Percentiles rank a stretch among this genome's conserved stretches.
phyloP scores from a whole-genome alignment of 2,329 filamentous ascomycete species.

The Fusarium buharicum region DNA sequence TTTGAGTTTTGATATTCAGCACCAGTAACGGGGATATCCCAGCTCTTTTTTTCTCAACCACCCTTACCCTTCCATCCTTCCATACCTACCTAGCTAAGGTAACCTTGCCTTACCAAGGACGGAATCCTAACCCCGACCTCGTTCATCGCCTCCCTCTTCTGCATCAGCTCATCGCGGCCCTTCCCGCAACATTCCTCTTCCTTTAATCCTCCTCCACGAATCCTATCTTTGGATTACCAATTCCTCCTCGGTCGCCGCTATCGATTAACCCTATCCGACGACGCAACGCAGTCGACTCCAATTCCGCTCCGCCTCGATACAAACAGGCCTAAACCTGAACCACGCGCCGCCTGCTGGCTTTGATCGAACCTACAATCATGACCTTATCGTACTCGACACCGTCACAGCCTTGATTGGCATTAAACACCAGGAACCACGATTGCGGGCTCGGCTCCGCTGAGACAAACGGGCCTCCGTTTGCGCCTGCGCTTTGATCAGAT shows the following conservation, averaged over 20 bases:
- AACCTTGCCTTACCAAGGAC: slow-evolving; percentile 36
- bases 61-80: slow-evolving; percentile 21
- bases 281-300: slow-evolving; percentile 9
- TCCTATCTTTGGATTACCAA: slow-evolving; percentile 22
- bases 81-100: not conserved
- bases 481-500: slow-evolving; percentile 35
- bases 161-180: slow-evolving; percentile 45
- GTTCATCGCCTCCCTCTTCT: slow-evolving; percentile 38
- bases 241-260: slow-evolving; percentile 7
- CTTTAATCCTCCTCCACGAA: slow-evolving; percentile 24
- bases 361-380: slow-evolving; percentile 46
- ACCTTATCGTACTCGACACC: slow-evolving; percentile 45
- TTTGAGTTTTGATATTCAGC: slow-evolving; percentile 34
- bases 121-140: slow-evolving; percentile 35
- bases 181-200: slow-evolving; percentile 40
- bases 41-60: slow-evolving; percentile 37
- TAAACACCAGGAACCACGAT: slow-evolving; percentile 37
- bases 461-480: slow-evolving; percentile 38
- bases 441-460: slow-evolving; percentile 36
- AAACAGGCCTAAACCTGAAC: slow-evolving; percentile 33
- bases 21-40: slow-evolving; percentile 42
- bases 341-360: slow-evolving; percentile 40
- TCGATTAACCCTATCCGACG: slow-evolving; percentile 1
- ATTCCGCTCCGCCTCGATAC: slow-evolving; percentile 12
- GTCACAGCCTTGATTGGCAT: slow-evolving; percentile 48